These are phyloP conservation scores for Sarcomyxa edulis DNA, from an alignment of 768 basidiomycete genomes.

Conservation along the genomic window DNA sequence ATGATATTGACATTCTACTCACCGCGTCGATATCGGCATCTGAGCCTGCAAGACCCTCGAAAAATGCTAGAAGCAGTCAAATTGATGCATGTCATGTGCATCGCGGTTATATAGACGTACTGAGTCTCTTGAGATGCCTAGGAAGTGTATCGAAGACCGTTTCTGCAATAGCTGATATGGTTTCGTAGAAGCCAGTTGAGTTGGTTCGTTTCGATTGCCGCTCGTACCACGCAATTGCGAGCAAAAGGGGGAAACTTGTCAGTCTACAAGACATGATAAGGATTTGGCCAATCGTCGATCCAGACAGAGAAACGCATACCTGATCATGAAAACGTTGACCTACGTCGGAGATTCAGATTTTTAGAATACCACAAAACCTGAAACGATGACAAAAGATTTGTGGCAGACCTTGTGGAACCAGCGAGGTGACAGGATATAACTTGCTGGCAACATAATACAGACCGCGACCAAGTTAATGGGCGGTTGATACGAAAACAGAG, in stretches of 20 bases:
- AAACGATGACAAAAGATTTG: background rate
- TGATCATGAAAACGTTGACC: constrained; percentile 87
- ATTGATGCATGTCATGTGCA: background rate
- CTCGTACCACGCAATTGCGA: constrained; percentile 81
- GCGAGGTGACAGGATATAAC: constrained; percentile 81
- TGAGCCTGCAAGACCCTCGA: constrained; percentile 74
- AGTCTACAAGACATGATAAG: constrained; percentile 31
- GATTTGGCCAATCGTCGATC: constrained; percentile 1
- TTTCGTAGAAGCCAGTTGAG: constrained; percentile 67
- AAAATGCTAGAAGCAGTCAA: constrained; percentile 45
- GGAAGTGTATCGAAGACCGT: constrained; percentile 72
- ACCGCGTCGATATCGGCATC: constrained; percentile 74
- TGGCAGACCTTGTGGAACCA: constrained; percentile 93
- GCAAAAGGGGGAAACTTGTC: constrained; percentile 81
- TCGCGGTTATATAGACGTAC: constrained; percentile 34
- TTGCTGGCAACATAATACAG: constrained; percentile 80
- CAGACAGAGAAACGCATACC: constrained; percentile 31
- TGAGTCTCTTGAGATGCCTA: constrained; percentile 63
- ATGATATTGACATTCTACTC: constrained; percentile 22
- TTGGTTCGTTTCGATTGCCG: constrained; percentile 71
- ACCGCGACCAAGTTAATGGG: constrained; percentile 89
- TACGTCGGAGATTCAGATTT: constrained; percentile 17
- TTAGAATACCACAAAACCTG: background rate
- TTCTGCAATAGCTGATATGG: constrained; percentile 61
- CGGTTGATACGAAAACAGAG: constrained; percentile 89